Percentiles rank a stretch among this genome's conserved stretches.
Conservation (phyloP, 805 yeast species). For the Saturnispora ahearnii region DNA sequence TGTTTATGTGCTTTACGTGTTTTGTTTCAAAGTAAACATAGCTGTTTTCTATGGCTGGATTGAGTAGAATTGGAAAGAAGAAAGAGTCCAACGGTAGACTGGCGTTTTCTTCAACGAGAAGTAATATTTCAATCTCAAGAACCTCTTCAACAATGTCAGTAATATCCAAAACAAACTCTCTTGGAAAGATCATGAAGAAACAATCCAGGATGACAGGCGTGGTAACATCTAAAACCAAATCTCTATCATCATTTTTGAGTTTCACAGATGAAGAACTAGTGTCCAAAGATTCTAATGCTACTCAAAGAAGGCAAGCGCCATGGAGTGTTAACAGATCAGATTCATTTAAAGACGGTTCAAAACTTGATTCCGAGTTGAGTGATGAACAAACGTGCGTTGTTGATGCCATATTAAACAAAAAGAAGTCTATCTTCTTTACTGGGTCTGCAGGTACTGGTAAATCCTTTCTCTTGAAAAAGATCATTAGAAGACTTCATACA, state of each 20-base stretch:
- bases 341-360: conserved; percentile 2
- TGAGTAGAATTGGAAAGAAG: conserved; percentile 4
- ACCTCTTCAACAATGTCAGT: background rate
- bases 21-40: background rate
- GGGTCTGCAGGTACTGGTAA: conserved; percentile 90
- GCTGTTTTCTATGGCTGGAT: background rate
- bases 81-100: conserved; percentile 3
- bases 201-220: conserved; percentile 7
- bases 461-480: conserved; percentile 54
- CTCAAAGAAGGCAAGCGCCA: conserved; percentile 7
- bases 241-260: background rate
- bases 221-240: background rate
- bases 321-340: conserved; percentile 6
- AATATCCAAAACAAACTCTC: background rate
- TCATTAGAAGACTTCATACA: conserved; percentile 45
- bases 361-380: conserved; percentile 9
- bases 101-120: conserved; percentile 3
- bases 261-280: background rate
- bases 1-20: background rate
- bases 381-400: conserved; percentile 41
- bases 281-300: background rate
- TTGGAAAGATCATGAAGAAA: conserved; percentile 7
- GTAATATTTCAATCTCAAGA: conserved; percentile 3
- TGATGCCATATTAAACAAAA: conserved; percentile 40
- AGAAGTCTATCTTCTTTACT: conserved; percentile 57